Evolutionary conservation across 805 yeast genomes (phyloP), one percentile per base, ranked within the genome.

Genomic region (Myxozyma neotropica): DNA sequence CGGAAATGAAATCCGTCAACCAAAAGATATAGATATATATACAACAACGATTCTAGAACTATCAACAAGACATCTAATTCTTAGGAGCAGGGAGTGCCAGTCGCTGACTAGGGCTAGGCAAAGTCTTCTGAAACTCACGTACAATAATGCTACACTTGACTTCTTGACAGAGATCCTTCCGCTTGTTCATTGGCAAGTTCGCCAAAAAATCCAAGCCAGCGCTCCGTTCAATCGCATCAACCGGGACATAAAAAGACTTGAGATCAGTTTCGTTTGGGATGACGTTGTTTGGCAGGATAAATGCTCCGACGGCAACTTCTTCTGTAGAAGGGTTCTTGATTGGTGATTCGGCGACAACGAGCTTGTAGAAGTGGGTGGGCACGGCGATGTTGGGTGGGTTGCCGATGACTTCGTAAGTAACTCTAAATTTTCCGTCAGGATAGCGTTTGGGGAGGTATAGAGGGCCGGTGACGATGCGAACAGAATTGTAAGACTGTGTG

Each of bases 381-480:
- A 94, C 99, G 0, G 99, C 98, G 55, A 94, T 80, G 69, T 83
- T 89, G 51, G 99, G 98, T 10, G 99, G 99, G 68, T 90, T 88
- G 1, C 99, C 99, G 71, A 94, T 89, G 43, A 94, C 88, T 74
- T 94, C 98, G 74, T 93, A 94, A 1, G 81, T 76, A 19, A 94
- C 96, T 64, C 87, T 80, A 73, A 77, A 89, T 72, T 93, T 93
- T 3, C 96, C 97, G 71, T 92, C 96, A 1, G 84, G 85, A 63
- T 84, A 83, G 61, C 77, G 77, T 66, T 85, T 86, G 5, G 99
- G 99, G 55, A 94, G 79, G 72, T 86, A 94, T 55, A 94, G 77
- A 0, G 99, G 97, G 1, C 99, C 99, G 0, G 98, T 94, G 70
- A 94, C 86, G 38, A 94, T 80, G 65, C 97, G 79, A 12, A 94